Evolutionary conservation across 129 eudicot species (phyloP).

Genomic region (Logfia minima): DNA sequence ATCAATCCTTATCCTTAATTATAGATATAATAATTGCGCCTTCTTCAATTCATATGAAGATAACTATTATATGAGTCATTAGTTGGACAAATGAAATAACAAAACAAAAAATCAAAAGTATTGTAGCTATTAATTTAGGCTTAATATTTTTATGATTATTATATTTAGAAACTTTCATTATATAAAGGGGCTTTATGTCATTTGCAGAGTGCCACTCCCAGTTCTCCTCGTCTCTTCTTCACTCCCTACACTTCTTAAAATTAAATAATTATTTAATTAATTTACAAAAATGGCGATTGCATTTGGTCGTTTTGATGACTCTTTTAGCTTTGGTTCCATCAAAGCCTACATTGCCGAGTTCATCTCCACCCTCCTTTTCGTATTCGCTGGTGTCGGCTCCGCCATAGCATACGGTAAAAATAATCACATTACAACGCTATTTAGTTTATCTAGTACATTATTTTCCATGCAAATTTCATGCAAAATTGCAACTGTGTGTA

Average conservation of each 20-base stretch:
- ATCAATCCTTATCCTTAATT: too few species aligned
- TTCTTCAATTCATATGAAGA: too few species aligned
- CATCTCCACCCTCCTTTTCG: conserved; percentile 46
- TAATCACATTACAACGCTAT: neutral
- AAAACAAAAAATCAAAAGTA: too few species aligned
- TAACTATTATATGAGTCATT: too few species aligned
- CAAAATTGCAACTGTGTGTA: neutral
- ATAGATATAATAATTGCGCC: too few species aligned
- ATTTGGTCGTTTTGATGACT: conserved; percentile 40
- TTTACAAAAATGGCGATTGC: conserved; percentile 32
- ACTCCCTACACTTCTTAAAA: conserved; percentile 1
- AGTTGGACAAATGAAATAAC: too few species aligned
- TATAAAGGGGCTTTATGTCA: conserved; percentile 32
- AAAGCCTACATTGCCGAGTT: conserved; percentile 42
- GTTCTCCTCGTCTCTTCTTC: conserved; percentile 32
- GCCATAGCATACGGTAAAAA: conserved; percentile 37
- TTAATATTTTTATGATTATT: neutral
- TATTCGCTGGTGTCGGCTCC: conserved; percentile 42
- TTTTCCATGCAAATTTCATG: conserved; percentile 26
- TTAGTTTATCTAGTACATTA: neutral
- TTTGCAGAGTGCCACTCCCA: conserved; percentile 29
- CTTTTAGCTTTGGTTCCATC: conserved; percentile 39
- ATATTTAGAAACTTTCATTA: conserved; percentile 22
- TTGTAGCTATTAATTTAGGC: too few species aligned
- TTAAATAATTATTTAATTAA: neutral